phyloP scores from a whole-genome alignment of 805 yeast species.

The Cyberlindnera lachancei region DNA sequence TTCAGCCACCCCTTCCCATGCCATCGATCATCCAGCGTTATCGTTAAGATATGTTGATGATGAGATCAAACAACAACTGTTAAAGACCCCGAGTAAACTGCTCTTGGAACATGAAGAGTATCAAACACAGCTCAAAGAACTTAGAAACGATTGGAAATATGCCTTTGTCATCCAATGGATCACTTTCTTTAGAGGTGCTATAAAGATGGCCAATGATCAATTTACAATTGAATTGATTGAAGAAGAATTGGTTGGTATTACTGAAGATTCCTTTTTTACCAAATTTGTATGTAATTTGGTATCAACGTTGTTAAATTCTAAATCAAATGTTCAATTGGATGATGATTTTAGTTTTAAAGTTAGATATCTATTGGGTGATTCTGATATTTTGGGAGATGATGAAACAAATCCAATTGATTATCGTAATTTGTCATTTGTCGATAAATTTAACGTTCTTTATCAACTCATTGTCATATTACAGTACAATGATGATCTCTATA shows the following conservation, averaged over 20 bases:
- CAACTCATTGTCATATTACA: constrained; percentile 37
- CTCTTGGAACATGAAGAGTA: constrained; percentile 33
- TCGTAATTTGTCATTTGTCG: constrained; percentile 32
- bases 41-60: constrained; percentile 19
- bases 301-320: constrained; percentile 15
- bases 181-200: constrained; percentile 41
- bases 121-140: constrained; percentile 19
- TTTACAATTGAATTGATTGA: constrained; percentile 49
- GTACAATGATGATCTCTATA: constrained; percentile 36
- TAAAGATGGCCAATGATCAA: constrained; percentile 41
- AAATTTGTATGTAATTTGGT: constrained; percentile 30
- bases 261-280: constrained; percentile 34
- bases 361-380: constrained; percentile 20
- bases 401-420: constrained; percentile 27
- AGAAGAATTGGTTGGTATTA: constrained; percentile 46
- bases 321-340: constrained; percentile 14
- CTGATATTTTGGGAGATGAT: constrained; percentile 16
- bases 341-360: constrained; percentile 22
- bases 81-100: constrained; percentile 32
- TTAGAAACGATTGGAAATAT: constrained; percentile 32
- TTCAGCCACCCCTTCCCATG: constrained; percentile 12
- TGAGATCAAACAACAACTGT: constrained; percentile 29
- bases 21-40: constrained; percentile 23
- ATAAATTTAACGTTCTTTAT: constrained; percentile 43
- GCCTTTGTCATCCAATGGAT: constrained; percentile 48